Conservation (phyloP, 768 basidiomycete genomes). For the Cubamyces lactineus region DNA sequence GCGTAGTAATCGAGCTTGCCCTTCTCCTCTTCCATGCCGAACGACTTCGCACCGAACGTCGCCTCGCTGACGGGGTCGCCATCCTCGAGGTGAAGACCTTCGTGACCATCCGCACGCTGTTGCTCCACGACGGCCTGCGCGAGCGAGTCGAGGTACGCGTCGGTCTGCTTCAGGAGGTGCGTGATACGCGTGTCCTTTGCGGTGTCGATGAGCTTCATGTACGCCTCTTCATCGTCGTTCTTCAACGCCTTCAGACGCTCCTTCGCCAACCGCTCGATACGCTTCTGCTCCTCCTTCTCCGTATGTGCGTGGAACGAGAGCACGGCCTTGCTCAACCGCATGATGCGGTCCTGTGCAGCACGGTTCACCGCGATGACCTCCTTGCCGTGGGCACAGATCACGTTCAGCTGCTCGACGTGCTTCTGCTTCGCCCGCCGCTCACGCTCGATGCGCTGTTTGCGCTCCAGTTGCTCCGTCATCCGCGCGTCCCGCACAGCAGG, state of each 20-base stretch:
- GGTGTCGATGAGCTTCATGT: slow-evolving; percentile 98
- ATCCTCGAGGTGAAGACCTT: slow-evolving; percentile 50
- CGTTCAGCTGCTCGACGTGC: slow-evolving; percentile 89
- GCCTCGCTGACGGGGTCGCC: slow-evolving; percentile 82
- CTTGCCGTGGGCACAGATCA: slow-evolving; percentile 84
- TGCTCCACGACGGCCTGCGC: slow-evolving; percentile 93
- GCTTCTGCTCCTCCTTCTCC: slow-evolving; percentile 97
- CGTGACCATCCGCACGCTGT: slow-evolving; percentile 66
- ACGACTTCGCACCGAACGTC: slow-evolving; percentile 85
- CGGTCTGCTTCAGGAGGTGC: slow-evolving; percentile 92
- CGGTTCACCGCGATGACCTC: slow-evolving; percentile 70
- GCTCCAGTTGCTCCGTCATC: slow-evolving; percentile 85
- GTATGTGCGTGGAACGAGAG: slow-evolving; percentile 84
- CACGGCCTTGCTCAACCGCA: slow-evolving; percentile 73
- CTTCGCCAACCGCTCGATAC: slow-evolving; percentile 93
- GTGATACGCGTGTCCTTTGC: slow-evolving; percentile 99
- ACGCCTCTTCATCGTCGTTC: slow-evolving; percentile 99
- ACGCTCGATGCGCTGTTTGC: slow-evolving; percentile 88
- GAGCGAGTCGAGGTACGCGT: slow-evolving; percentile 91
- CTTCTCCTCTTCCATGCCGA: slow-evolving; percentile 66
- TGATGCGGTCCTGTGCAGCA: slow-evolving; percentile 58
- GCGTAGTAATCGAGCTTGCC: slow-evolving; percentile 94
- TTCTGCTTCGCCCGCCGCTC: slow-evolving; percentile 95
- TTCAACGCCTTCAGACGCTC: slow-evolving; percentile 98
- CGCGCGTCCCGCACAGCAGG: slow-evolving; percentile 88